Evolutionary conservation across 192 early-diverging fungal genomes (phyloP).

Genomic region (Helicostylum pulchrum): DNA sequence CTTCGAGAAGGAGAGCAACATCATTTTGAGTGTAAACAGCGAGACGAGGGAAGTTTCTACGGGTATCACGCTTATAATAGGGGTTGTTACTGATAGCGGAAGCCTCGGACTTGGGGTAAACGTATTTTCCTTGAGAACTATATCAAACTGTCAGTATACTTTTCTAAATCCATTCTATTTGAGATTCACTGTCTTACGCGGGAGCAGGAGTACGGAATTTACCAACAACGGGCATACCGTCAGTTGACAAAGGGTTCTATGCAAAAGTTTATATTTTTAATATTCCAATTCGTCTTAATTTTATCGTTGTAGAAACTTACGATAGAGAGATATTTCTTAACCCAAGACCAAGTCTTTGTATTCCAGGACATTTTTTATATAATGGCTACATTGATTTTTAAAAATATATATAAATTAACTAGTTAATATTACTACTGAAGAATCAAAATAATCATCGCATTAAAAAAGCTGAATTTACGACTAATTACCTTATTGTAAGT

Average conservation of each 20-base stretch:
- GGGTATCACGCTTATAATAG: constrained; percentile 88
- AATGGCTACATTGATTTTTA: background rate
- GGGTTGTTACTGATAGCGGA: constrained; percentile 77
- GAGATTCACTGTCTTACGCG: constrained; percentile 39
- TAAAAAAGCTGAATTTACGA: background rate
- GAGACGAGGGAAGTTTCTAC: constrained; percentile 88
- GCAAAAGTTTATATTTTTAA: background rate
- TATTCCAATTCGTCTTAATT: background rate
- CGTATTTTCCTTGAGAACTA: constrained; percentile 53
- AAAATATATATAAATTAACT: background rate
- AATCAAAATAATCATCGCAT: background rate
- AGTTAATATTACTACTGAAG: background rate
- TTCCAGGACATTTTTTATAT: constrained; percentile 27
- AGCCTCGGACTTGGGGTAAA: constrained; percentile 49
- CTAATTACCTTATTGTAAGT: background rate
- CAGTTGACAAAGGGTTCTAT: constrained; percentile 60
- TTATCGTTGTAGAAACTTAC: constrained; percentile 21
- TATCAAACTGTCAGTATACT: constrained; percentile 11
- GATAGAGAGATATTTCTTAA: constrained; percentile 46
- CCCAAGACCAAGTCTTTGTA: constrained; percentile 39
- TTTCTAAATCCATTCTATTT: background rate
- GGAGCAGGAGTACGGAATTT: constrained; percentile 69
- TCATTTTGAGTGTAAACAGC: constrained; percentile 79
- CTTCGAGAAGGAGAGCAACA: constrained; percentile 62
- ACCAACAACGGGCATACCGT: constrained; percentile 64